phyloP scores from a whole-genome alignment of 768 basidiomycete species.

The Pulveroboletus sp. region DNA sequence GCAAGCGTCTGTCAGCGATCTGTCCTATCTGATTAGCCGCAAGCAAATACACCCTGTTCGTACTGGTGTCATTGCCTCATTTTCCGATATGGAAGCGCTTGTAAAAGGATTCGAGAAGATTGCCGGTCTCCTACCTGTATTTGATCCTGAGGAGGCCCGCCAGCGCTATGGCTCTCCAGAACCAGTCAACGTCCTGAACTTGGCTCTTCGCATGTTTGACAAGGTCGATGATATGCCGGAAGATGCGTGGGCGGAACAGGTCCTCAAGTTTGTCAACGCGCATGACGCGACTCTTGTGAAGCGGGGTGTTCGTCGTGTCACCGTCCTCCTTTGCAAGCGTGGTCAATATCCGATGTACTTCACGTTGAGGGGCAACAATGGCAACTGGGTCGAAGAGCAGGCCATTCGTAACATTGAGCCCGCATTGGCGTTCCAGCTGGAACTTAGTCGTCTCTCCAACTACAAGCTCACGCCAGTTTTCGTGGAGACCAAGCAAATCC shows the following conservation, averaged over 20 bases:
- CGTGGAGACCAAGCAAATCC: constrained; percentile 95
- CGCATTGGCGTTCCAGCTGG: constrained; percentile 95
- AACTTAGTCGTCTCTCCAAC: constrained; percentile 93
- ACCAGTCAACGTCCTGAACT: constrained; percentile 90
- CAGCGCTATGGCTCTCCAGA: constrained; percentile 75
- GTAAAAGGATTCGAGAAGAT: constrained; percentile 73
- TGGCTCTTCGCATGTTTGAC: constrained; percentile 87
- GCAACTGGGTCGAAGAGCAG: constrained; percentile 88
- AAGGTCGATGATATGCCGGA: constrained; percentile 76
- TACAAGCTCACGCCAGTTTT: constrained; percentile 97
- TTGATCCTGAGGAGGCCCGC: constrained; percentile 66
- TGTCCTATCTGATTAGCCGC: constrained; percentile 87
- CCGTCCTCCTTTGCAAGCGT: constrained; percentile 87
- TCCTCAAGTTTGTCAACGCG: constrained; percentile 70
- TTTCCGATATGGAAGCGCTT: constrained; percentile 70
- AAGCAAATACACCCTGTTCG: constrained; percentile 88
- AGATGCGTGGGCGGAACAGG: constrained; percentile 71
- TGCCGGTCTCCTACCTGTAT: constrained; percentile 68
- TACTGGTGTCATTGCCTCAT: constrained; percentile 89
- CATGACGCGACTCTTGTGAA: constrained; percentile 56
- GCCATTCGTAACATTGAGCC: constrained; percentile 98
- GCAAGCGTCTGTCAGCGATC: constrained; percentile 91
- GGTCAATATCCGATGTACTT: constrained; percentile 94
- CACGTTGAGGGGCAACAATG: constrained; percentile 76
- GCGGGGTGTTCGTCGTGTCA: constrained; percentile 89